Percentiles rank a stretch among this genome's conserved stretches.
Evolutionary conservation across 2,329 filamentous ascomycete genomes (phyloP).

Genomic region (Aureobasidium uvarum): DNA sequence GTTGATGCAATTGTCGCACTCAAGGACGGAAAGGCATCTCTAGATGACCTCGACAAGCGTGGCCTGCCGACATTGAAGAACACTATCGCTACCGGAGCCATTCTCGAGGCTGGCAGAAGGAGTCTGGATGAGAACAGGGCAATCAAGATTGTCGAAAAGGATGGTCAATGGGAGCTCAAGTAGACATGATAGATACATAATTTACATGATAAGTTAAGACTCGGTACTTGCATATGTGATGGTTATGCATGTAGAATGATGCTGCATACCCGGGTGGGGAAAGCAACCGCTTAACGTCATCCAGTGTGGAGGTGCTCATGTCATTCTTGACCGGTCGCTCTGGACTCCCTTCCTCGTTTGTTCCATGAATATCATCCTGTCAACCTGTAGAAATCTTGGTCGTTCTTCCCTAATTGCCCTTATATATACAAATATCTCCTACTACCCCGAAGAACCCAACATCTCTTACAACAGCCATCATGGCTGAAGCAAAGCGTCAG

Average conservation of each 20-base stretch:
- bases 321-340: neutral
- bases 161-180: conserved; percentile 66
- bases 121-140: conserved; percentile 80
- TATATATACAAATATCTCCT: neutral
- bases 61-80: conserved; percentile 83
- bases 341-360: neutral
- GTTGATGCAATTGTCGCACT: conserved; percentile 79
- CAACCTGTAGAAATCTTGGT: neutral
- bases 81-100: conserved; percentile 87
- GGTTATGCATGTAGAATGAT: neutral
- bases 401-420: neutral
- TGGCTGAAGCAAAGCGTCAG: conserved; percentile 25
- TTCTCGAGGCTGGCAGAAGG: conserved; percentile 79
- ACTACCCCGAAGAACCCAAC: neutral
- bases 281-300: conserved; percentile 5
- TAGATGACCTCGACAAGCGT: conserved; percentile 75
- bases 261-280: conserved; percentile 15
- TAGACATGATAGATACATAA: conserved; percentile 34
- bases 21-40: conserved; percentile 68
- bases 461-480: neutral
- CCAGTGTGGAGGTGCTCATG: conserved; percentile 9
- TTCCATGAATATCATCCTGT: neutral
- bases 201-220: neutral
- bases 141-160: conserved; percentile 68
- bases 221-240: neutral